Evolutionary conservation across 176 grass and related monocot genomes (phyloP).

Genomic region (Carex parvula): DNA sequence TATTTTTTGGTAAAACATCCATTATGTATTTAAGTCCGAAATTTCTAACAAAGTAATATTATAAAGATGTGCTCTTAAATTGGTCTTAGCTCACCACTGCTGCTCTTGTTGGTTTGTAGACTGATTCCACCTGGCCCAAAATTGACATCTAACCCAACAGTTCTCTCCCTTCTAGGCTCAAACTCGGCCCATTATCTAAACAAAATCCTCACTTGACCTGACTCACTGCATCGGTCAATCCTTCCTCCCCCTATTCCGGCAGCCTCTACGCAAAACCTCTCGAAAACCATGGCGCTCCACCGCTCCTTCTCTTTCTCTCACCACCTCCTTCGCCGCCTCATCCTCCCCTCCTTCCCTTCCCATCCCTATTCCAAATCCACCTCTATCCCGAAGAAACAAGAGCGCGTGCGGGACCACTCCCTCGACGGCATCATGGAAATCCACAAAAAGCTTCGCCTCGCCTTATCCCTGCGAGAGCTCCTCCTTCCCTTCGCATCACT

Average conservation of each 20-base stretch:
- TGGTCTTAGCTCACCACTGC: not conserved
- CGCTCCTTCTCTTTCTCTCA: not conserved
- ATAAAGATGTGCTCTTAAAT: not conserved
- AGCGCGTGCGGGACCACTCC: constrained; percentile 79
- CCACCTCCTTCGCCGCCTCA: constrained; percentile 4
- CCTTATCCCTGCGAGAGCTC: constrained; percentile 43
- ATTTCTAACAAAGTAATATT: too few relatives aligned
- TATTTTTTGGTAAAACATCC: too few relatives aligned
- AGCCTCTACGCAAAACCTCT: not conserved
- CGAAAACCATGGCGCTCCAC: constrained; percentile 9
- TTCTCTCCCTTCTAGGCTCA: not conserved
- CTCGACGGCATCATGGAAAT: constrained; percentile 87
- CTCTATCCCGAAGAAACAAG: constrained; percentile 64
- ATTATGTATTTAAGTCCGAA: too few relatives aligned
- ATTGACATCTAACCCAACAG: not conserved
- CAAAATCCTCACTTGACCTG: not conserved
- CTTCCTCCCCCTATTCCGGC: not conserved
- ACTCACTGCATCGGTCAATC: too few relatives aligned
- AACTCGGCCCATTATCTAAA: not conserved
- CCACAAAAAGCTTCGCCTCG: constrained; percentile 71
- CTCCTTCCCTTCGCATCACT: constrained; percentile 53
- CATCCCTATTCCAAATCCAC: constrained; percentile 60
- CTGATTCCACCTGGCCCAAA: not conserved
- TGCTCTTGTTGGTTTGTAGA: not conserved
- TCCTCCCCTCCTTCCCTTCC: not conserved